A percentile compares a stretch with the other conserved stretches of the same genome.
These are phyloP conservation scores for Guillardia theta DNA, from an alignment of 78 protist species.

Conservation along the genomic window DNA sequence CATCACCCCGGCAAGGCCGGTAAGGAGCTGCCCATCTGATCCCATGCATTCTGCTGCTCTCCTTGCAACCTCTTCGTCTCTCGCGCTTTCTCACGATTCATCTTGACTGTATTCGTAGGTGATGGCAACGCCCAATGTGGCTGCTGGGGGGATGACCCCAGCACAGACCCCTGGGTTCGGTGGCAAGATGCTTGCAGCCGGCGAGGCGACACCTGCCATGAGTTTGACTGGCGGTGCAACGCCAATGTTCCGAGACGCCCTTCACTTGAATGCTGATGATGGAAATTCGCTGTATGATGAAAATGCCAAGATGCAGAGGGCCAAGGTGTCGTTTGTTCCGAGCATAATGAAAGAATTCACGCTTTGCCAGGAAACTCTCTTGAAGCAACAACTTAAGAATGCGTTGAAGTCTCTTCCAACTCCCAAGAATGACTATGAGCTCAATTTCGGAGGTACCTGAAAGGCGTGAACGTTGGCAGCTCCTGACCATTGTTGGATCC, in stretches of 20 bases:
- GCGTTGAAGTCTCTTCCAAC: constrained; percentile 11
- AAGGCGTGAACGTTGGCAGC: too few relatives aligned
- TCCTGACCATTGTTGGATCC: too few relatives aligned
- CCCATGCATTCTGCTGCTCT: not conserved
- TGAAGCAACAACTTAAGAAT: constrained; percentile 1
- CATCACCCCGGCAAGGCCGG: too few relatives aligned
- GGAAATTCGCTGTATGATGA: not conserved
- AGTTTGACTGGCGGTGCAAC: not conserved
- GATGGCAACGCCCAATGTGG: not conserved
- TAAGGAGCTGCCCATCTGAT: too few relatives aligned
- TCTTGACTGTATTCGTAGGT: not conserved
- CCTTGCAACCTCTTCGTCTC: not conserved
- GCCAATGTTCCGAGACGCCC: not conserved
- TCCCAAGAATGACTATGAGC: constrained; percentile 26
- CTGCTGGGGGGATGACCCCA: too few relatives aligned
- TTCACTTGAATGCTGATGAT: not conserved
- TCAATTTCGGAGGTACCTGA: constrained; percentile 6
- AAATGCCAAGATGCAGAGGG: not conserved
- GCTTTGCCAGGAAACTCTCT: not conserved
- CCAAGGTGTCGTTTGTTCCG: too few relatives aligned
- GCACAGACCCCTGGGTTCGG: too few relatives aligned
- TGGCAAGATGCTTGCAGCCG: too few relatives aligned
- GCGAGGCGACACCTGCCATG: not conserved
- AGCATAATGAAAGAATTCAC: too few relatives aligned
- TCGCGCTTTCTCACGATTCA: not conserved